phyloP scores from a whole-genome alignment of 2,329 filamentous ascomycete species.

The Clonostachys solani region DNA sequence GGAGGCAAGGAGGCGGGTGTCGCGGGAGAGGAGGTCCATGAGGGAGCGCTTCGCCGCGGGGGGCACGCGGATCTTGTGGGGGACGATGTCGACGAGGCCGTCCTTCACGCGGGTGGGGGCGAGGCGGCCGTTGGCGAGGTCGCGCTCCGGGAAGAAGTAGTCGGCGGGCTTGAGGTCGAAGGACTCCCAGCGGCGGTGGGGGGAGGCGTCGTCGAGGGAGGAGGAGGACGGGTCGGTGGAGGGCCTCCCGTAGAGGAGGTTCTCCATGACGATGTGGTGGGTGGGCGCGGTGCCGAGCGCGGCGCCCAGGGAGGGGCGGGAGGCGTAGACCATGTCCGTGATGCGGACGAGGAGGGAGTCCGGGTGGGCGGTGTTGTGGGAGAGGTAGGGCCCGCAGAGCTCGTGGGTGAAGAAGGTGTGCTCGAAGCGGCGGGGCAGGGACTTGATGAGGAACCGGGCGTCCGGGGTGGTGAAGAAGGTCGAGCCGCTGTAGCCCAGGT shows the following conservation, averaged over 20 bases:
- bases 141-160: constrained; percentile 74
- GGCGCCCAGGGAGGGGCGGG: constrained; percentile 52
- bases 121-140: constrained; percentile 60
- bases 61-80: constrained; percentile 58
- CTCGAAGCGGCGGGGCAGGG: constrained; percentile 65
- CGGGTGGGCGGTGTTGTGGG: constrained; percentile 57
- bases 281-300: constrained; percentile 57
- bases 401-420: constrained; percentile 66
- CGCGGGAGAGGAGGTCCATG: constrained; percentile 47
- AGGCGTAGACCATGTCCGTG: constrained; percentile 61
- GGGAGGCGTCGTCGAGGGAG: constrained; percentile 7
- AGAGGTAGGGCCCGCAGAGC: constrained; percentile 58
- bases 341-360: constrained; percentile 65
- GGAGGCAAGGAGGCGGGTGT: constrained; percentile 58
- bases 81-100: constrained; percentile 62
- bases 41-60: constrained; percentile 51
- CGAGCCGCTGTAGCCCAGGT: constrained; percentile 72
- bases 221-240: constrained; percentile 11
- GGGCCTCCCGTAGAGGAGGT: constrained; percentile 57
- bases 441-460: constrained; percentile 67
- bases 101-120: constrained; percentile 61
- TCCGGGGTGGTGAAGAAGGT: constrained; percentile 69
- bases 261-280: constrained; percentile 77
- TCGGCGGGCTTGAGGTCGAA: constrained; percentile 72
- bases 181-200: constrained; percentile 53